phyloP scores from a whole-genome alignment of 805 yeast species.

The Nakazawaea anatomiae region DNA sequence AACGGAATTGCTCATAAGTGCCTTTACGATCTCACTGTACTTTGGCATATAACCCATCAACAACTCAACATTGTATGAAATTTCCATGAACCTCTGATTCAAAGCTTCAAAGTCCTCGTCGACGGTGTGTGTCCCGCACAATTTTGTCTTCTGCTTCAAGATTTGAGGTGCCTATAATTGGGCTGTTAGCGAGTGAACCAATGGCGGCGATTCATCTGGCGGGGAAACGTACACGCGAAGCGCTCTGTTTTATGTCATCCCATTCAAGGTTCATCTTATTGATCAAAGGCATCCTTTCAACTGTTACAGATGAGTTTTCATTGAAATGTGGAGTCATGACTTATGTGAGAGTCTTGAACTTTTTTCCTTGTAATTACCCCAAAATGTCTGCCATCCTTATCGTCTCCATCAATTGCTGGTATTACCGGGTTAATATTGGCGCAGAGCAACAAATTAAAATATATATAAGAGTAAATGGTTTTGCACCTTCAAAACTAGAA shows the following conservation, averaged over 20 bases:
- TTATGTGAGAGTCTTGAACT: no score
- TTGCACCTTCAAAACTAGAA: no score
- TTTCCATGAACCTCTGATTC: slow-evolving; percentile 13
- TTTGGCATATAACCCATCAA: slow-evolving; percentile 12
- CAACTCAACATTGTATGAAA: slow-evolving; percentile 13
- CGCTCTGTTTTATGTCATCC: slow-evolving; percentile 19
- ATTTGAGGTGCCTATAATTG: slow-evolving; percentile 24
- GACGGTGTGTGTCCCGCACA: slow-evolving; percentile 23
- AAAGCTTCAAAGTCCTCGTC: slow-evolving; percentile 32
- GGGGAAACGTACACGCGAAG: slow-evolving; percentile 18
- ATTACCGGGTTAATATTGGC: no score
- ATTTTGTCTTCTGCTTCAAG: slow-evolving; percentile 23
- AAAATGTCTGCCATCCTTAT: no score
- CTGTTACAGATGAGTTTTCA: no score
- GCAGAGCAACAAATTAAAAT: no score
- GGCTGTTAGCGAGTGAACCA: not conserved
- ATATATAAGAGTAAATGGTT: no score
- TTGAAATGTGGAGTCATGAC: no score
- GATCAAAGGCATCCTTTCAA: not conserved
- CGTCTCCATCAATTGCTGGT: no score
- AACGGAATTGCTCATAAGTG: slow-evolving; percentile 13
- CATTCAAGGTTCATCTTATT: slow-evolving; percentile 15
- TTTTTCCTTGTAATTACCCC: no score
- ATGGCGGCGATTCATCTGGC: no score
- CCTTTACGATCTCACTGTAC: slow-evolving; percentile 9